Evolutionary conservation across 2,329 filamentous ascomycete species (phyloP).

Genomic region (Aspergillus sclerotialis): DNA sequence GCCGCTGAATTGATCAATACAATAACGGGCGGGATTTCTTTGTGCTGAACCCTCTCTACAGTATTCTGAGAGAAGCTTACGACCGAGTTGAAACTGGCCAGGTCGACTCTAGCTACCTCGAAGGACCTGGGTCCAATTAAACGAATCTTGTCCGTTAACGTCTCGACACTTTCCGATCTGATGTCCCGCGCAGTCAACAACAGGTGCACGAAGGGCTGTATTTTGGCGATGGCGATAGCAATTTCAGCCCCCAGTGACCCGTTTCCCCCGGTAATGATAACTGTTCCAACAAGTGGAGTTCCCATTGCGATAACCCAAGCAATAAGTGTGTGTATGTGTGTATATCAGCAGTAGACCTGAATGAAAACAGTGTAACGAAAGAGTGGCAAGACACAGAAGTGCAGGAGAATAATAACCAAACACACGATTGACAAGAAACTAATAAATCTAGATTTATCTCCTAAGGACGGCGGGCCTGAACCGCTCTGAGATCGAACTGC

Average conservation of each 20-base stretch:
- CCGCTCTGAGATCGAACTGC: no score
- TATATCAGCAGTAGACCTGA: no score
- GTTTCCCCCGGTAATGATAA: constrained; percentile 31
- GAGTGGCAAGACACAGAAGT: no score
- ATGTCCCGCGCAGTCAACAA: constrained; percentile 25
- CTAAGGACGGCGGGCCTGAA: no score
- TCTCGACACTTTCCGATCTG: constrained; percentile 20
- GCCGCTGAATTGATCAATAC: constrained; percentile 28
- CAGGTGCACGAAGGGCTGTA: constrained; percentile 29
- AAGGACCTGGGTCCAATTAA: constrained; percentile 27
- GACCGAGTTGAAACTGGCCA: constrained; percentile 26
- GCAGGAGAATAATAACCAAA: no score
- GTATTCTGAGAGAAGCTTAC: constrained; percentile 23
- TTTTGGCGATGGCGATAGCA: constrained; percentile 28
- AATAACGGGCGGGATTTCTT: constrained; percentile 29
- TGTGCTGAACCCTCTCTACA: constrained; percentile 24
- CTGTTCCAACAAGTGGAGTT: constrained; percentile 27
- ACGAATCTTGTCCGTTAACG: constrained; percentile 21
- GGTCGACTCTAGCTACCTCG: constrained; percentile 23
- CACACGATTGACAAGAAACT: no score
- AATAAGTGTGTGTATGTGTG: no score
- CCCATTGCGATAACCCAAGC: constrained; percentile 17
- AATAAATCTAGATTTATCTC: no score
- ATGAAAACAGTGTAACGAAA: no score
- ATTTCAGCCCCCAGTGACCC: constrained; percentile 29